Percentiles rank a stretch among this genome's conserved stretches.
Conservation (phyloP, 2,329 filamentous ascomycete genomes). For the Colletotrichum camelliae region DNA sequence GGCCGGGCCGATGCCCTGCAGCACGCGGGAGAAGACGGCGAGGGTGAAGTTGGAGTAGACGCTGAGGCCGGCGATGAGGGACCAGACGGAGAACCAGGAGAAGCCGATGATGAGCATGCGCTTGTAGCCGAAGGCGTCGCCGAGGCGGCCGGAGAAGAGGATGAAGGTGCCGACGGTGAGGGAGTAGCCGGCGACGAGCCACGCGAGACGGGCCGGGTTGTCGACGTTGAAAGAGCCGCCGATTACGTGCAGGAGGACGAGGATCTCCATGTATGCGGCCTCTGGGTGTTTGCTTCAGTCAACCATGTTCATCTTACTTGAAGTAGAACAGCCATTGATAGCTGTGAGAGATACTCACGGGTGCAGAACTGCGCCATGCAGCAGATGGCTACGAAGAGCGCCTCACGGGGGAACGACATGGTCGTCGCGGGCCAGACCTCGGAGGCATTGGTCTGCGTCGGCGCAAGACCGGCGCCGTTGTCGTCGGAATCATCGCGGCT, state of each 20-base stretch:
- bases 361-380: constrained; percentile 40
- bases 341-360: background rate
- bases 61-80: constrained; percentile 51
- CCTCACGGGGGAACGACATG: constrained; percentile 31
- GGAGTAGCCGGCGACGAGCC: constrained; percentile 64
- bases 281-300: constrained; percentile 30
- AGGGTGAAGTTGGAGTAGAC: constrained; percentile 27
- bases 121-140: constrained; percentile 65
- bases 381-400: constrained; percentile 45
- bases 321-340: constrained; percentile 13
- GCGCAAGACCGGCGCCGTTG: background rate
- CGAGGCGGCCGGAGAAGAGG: constrained; percentile 61
- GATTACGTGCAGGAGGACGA: constrained; percentile 13
- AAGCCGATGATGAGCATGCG: constrained; percentile 60
- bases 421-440: constrained; percentile 4
- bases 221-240: constrained; percentile 9
- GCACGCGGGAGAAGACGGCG: constrained; percentile 46
- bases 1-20: constrained; percentile 66
- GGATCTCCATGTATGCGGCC: constrained; percentile 31
- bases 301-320: no score
- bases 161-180: constrained; percentile 64
- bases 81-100: constrained; percentile 61
- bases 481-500: background rate
- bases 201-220: constrained; percentile 49
- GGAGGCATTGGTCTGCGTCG: background rate